Base-by-base conservation (phyloP, 257 asterid species). In the Scutellaria minor region DNA sequence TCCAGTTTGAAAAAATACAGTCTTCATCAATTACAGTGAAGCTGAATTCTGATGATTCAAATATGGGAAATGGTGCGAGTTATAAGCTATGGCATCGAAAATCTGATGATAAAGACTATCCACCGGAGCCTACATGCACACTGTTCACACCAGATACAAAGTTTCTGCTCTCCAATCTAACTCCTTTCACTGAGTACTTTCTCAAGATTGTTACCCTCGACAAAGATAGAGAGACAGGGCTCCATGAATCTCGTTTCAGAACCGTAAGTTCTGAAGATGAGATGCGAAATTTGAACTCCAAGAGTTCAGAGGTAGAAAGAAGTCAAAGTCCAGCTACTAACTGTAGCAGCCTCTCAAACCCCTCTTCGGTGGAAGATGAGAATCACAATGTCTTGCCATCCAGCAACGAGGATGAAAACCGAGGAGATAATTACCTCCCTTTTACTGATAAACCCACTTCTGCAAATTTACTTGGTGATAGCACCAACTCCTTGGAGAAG, bases 261-360 rank as follows among this genome's bases (percentile, higher is more conserved):
- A 90, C 96, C 5, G 75, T 66, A 71, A 58, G 50, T 74, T 48
- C 76, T 64, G 83, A 70, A 72, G 69, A 73, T 45, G 87, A 77
- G 59, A 68, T 48, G 5, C 64, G 55, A 40, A 71, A 74, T 70
- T 75, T 60, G 71, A 79, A 79, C 60, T 65, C 87, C 35, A 83
- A 79, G 80, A 74, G 61, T 40, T 40, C 65, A 67, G 87, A 83
- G 64, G 87, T 64, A 48, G 96, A 83, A 75, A 80, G 83, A 78
- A 87, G 86, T 66, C 85, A 75, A 74, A 89, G 93, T 61, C 88
- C 90, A 37, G 78, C 84, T 5, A 85, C 92, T 46, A 89, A 89
- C 83, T 86, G 85, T 70, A 90, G 98, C 79, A 91, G 88, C 77
- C 91, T 88, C 74, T 94, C 97, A 6, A 91, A 91, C 84, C 97